Evolutionary conservation across 108 stramenopile genomes (phyloP), one percentile per base, ranked within the genome.

Genomic region (Nitzschia sp.): DNA sequence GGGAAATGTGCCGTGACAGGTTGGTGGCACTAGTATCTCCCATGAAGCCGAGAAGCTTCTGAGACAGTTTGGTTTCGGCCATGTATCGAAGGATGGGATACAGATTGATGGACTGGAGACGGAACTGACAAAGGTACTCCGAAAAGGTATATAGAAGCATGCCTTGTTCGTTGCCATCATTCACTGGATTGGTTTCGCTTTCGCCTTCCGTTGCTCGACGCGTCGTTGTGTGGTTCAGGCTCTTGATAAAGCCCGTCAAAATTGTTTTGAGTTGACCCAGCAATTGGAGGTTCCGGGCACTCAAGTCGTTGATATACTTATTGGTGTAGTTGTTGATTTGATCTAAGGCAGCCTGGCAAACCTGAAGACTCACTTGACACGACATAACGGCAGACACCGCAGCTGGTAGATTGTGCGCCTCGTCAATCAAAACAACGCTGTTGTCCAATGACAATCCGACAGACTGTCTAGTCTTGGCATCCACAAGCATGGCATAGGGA

Each of bases 391-490:
- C 39, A 8, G 84, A 57, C 41, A 96, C 55, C 17, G 96, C 89
- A 63, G 95, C 94, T 10, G 94, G 91, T 22, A 98, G 39, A 73
- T 99, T 99, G 70, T 99, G 99, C 6, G 97, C 99, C 73, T 99
- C 99, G 69, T 99, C 99, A 41, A 98, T 67, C 15, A 99, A 70
- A 8, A 99, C 87, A 10, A 99, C 73, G 6, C 59, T 38, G 10
- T 79, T 81, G 56, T 88, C 80, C 29, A 99, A 65, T 17, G 72
- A 67, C 10, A 99, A 59, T 20, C 93, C 93, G 38, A 99, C 59
- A 11, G 97, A 76, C 14, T 75, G 61, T 26, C 96, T 83, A 8
- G 89, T 75, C 52, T 70, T 63, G 7, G 52, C 43, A 8, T 85
- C 86, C 10, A 97, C 70, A 3, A 99, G 85, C 15, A 89, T 63